These are phyloP conservation scores for Porphyrellus sp. DNA, from an alignment of 1,284 basidiomycete species.

Conservation along the genomic window DNA sequence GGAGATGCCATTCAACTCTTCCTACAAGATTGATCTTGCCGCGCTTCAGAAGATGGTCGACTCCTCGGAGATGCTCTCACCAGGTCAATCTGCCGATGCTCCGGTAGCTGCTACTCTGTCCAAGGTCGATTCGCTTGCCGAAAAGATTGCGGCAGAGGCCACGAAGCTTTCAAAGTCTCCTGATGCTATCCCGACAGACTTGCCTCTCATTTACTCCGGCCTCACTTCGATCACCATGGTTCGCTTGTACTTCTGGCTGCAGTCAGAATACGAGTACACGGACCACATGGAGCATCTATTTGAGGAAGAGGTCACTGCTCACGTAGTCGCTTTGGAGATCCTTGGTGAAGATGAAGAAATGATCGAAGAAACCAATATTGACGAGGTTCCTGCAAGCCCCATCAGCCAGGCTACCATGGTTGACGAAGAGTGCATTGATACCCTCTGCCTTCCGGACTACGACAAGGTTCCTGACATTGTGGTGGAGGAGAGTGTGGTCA, in stretches of 20 bases:
- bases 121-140: conserved; percentile 7
- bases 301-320: conserved; percentile 21
- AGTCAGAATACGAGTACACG: conserved; percentile 23
- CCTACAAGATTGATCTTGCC: conserved; percentile 28
- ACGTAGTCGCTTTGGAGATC: conserved; percentile 25
- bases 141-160: conserved; percentile 20
- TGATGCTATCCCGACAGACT: conserved; percentile 13
- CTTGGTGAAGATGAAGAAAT: conserved; percentile 19
- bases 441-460: conserved; percentile 2
- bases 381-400: conserved; percentile 7
- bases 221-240: conserved; percentile 29
- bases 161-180: conserved; percentile 19
- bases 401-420: conserved; percentile 22
- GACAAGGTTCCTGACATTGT: conserved; percentile 1
- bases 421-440: conserved; percentile 20
- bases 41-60: conserved; percentile 25
- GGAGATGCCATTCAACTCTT: conserved; percentile 32
- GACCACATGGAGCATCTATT: conserved; percentile 25
- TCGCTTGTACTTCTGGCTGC: conserved; percentile 27
- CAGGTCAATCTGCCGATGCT: conserved; percentile 2
- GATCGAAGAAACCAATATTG: conserved; percentile 3
- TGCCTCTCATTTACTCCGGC: conserved; percentile 23
- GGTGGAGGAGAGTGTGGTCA: not conserved
- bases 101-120: not conserved
- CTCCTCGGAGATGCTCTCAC: conserved; percentile 3